These are phyloP conservation scores for Globisporangium spinosum DNA, from an alignment of 352 stramenopile genomes.

Conservation along the genomic window DNA sequence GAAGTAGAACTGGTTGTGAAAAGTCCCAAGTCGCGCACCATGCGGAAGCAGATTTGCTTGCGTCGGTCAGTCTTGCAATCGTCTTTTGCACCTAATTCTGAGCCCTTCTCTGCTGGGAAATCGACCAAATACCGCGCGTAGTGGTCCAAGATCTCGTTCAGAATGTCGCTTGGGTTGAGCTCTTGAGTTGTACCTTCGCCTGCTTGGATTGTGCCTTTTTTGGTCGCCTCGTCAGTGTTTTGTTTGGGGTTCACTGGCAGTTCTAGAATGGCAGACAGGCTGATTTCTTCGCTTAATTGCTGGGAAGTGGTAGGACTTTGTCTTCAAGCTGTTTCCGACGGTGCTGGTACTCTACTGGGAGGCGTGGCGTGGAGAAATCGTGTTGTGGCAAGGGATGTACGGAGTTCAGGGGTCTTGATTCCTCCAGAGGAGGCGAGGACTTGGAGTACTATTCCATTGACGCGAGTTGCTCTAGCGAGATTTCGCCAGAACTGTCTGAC, in stretches of 20 bases:
- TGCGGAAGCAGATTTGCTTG: constrained; percentile 27
- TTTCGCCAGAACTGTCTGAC: not conserved
- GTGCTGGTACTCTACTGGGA: not conserved
- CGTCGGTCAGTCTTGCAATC: constrained; percentile 4
- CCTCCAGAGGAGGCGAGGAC: not conserved
- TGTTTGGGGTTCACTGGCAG: not conserved
- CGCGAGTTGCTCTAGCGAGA: constrained; percentile 17
- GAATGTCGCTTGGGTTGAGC: not conserved
- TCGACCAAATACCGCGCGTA: constrained; percentile 8
- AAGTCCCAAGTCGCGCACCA: constrained; percentile 49
- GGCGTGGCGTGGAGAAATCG: not conserved
- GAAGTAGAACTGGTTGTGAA: constrained; percentile 58
- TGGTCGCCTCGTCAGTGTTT: not conserved
- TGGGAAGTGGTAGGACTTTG: not conserved
- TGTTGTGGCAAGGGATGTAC: not conserved
- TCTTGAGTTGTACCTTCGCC: not conserved
- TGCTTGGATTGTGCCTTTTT: too few relatives aligned
- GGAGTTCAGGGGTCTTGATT: not conserved
- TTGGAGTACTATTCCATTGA: constrained; percentile 7
- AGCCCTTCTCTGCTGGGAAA: not conserved
- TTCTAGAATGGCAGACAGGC: constrained; percentile 15
- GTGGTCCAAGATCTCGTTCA: constrained; percentile 2
- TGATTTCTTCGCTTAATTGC: not conserved
- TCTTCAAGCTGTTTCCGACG: not conserved
- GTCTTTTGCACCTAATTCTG: not conserved